phyloP scores from a whole-genome alignment of 768 basidiomycete species.

The Porpolomopsis calyptriformis region DNA sequence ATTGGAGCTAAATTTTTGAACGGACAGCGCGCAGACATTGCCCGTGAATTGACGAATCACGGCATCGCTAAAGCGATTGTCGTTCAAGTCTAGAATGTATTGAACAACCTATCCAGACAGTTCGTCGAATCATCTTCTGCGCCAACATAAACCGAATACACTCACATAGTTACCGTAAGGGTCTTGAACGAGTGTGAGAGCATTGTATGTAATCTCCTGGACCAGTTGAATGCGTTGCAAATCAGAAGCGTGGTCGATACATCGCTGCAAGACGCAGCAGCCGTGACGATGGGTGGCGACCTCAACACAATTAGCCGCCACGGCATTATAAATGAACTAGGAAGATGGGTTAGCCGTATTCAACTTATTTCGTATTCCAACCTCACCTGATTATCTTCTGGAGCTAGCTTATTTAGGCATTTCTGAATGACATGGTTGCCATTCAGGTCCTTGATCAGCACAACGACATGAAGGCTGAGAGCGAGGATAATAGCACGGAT shows the following conservation, averaged over 20 bases:
- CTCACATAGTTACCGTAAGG: slow-evolving; percentile 87
- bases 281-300: slow-evolving; percentile 97
- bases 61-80: slow-evolving; percentile 94
- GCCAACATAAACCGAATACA: slow-evolving; percentile 7
- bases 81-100: slow-evolving; percentile 97
- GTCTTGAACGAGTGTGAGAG: slow-evolving; percentile 94
- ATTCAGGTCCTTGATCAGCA: slow-evolving; percentile 97
- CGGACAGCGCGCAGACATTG: slow-evolving; percentile 94
- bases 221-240: slow-evolving; percentile 92
- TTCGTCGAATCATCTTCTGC: background rate
- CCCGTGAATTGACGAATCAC: slow-evolving; percentile 97
- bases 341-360: slow-evolving; percentile 1
- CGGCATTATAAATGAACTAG: slow-evolving; percentile 98
- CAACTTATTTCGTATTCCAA: background rate
- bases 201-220: slow-evolving; percentile 98
- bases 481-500: slow-evolving; percentile 96
- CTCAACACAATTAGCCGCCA: slow-evolving; percentile 97
- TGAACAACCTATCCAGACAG: slow-evolving; percentile 68
- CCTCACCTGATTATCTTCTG: slow-evolving; percentile 92
- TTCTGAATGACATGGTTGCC: slow-evolving; percentile 99
- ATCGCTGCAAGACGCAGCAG: slow-evolving; percentile 95
- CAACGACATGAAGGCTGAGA: slow-evolving; percentile 94
- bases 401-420: slow-evolving; percentile 94
- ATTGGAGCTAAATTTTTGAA: slow-evolving; percentile 99
- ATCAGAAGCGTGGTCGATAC: slow-evolving; percentile 96